Evolutionary conservation across 768 basidiomycete species (phyloP).

Genomic region (Fibroporia radiculosa): DNA sequence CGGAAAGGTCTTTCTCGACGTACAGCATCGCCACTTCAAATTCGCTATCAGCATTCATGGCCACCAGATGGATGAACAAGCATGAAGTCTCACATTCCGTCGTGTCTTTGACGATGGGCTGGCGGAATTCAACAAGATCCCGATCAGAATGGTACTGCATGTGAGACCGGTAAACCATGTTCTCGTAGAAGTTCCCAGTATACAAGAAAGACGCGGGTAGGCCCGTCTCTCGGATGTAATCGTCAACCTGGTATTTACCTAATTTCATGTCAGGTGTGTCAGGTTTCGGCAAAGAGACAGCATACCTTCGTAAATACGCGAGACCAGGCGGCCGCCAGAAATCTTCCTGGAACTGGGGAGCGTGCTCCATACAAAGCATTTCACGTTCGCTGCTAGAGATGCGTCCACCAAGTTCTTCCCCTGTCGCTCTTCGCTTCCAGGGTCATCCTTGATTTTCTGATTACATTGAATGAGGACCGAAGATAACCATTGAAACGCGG

Average conservation of each 20-base stretch:
- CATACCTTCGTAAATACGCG: constrained; percentile 15
- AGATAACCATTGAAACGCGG: background rate
- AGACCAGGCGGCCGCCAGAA: constrained; percentile 13
- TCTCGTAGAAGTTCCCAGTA: constrained; percentile 18
- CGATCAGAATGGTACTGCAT: constrained; percentile 10
- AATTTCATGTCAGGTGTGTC: background rate
- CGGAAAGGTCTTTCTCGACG: constrained; percentile 14
- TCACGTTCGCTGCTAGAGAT: constrained; percentile 6
- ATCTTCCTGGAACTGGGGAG: constrained; percentile 14
- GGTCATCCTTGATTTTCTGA: constrained; percentile 16
- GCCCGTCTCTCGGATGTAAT: constrained; percentile 13
- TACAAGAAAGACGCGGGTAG: constrained; percentile 11
- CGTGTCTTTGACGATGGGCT: constrained; percentile 11
- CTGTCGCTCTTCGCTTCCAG: constrained; percentile 14
- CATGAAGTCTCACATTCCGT: constrained; percentile 11
- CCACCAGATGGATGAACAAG: too few species aligned
- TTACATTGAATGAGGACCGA: background rate
- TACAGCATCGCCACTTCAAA: constrained; percentile 15
- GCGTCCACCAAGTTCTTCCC: constrained; percentile 16
- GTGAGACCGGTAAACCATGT: constrained; percentile 13
- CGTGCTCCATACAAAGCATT: constrained; percentile 16
- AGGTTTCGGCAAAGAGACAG: background rate
- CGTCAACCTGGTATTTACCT: constrained; percentile 16
- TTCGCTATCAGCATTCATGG: background rate
- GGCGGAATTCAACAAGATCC: constrained; percentile 14